phyloP scores from a whole-genome alignment of 139 green algal species.

The Chloropicon primus region DNA sequence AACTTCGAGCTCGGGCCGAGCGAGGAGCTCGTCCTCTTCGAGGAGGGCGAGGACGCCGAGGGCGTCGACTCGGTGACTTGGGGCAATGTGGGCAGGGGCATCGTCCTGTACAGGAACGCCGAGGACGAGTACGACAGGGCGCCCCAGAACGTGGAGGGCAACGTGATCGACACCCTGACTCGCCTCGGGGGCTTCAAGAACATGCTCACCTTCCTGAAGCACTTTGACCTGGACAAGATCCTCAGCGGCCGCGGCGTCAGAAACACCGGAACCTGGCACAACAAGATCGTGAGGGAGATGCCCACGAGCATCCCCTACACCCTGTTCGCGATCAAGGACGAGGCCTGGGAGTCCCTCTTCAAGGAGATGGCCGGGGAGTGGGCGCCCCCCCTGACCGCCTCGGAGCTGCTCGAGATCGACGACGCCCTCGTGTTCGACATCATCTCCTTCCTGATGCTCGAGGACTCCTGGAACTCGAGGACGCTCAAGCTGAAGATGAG shows the following conservation, averaged over 20 bases:
- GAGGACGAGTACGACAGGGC: neutral
- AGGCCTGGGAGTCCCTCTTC: neutral
- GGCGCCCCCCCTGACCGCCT: neutral
- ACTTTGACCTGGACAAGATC: neutral
- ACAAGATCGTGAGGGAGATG: neutral
- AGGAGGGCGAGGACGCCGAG: neutral
- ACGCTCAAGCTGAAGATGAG: neutral
- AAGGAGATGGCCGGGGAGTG: neutral
- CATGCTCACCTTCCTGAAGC: neutral
- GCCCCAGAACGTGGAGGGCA: neutral
- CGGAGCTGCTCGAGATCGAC: neutral
- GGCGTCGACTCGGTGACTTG: neutral
- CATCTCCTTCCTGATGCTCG: neutral
- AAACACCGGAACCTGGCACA: neutral
- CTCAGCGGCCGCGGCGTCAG: neutral
- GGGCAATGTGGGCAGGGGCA: neutral
- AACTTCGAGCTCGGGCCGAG: neutral
- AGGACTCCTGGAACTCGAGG: neutral
- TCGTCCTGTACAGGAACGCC: neutral
- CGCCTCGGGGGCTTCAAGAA: neutral
- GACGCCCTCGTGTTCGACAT: neutral
- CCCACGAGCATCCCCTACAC: neutral
- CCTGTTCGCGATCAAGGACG: neutral
- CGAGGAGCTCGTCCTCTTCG: neutral
- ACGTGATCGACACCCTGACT: neutral